phyloP scores from a whole-genome alignment of 2,329 filamentous ascomycete species.

The Nothomitra cinnamomea region DNA sequence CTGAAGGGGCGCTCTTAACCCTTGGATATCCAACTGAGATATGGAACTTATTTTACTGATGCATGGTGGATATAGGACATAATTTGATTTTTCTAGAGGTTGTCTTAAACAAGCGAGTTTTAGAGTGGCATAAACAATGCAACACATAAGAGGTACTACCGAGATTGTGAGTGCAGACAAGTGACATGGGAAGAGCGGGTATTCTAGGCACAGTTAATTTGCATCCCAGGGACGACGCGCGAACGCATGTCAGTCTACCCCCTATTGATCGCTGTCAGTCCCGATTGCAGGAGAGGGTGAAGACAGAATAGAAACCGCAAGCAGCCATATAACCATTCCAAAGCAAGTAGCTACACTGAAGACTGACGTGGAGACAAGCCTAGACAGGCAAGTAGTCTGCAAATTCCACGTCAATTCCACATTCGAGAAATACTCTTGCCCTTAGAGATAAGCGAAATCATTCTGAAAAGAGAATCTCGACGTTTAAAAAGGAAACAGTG shows the following conservation, averaged over 20 bases:
- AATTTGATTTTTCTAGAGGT: background rate
- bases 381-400: background rate
- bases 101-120: too few relatives aligned
- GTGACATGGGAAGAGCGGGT: too few relatives aligned
- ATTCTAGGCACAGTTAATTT: background rate
- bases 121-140: too few relatives aligned
- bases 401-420: background rate
- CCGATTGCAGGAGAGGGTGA: background rate
- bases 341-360: background rate
- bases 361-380: background rate
- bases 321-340: background rate
- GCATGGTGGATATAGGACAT: background rate
- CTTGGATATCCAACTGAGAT: too few relatives aligned
- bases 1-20: too few relatives aligned
- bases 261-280: constrained; percentile 1
- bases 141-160: too few relatives aligned
- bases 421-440: background rate
- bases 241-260: background rate
- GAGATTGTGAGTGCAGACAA: too few relatives aligned
- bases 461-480: background rate
- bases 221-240: background rate
- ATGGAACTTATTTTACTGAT: too few relatives aligned
- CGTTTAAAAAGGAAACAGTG: background rate
- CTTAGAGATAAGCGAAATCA: background rate
- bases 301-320: background rate